Conservation (phyloP, 768 basidiomycete genomes). For the Pulveroboletus sp. region DNA sequence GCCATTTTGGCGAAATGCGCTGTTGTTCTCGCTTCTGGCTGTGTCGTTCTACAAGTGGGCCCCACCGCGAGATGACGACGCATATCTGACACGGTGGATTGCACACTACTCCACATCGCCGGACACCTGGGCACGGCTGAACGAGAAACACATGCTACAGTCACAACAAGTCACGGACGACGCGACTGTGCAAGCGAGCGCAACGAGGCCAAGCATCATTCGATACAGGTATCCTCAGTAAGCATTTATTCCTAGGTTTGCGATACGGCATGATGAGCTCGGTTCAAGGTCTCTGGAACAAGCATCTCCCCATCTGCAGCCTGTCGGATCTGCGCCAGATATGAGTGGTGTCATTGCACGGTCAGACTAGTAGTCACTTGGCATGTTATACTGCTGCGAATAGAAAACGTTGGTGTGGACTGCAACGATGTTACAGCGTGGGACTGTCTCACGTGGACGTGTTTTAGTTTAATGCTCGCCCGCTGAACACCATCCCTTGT, state of each 20-base stretch:
- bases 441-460: conserved; percentile 22
- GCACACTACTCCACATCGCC: conserved; percentile 51
- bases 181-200: conserved; percentile 41
- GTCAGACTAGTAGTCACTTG: conserved; percentile 19
- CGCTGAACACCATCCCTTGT: not conserved
- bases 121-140: conserved; percentile 53
- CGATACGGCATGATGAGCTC: conserved; percentile 3
- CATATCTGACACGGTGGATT: conserved; percentile 66
- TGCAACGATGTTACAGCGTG: conserved; percentile 4
- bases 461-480: conserved; percentile 11
- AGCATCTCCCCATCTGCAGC: conserved; percentile 56
- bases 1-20: conserved; percentile 65
- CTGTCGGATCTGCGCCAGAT: conserved; percentile 50
- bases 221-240: conserved; percentile 75
- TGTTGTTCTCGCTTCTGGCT: conserved; percentile 47
- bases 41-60: conserved; percentile 67
- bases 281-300: conserved; percentile 51
- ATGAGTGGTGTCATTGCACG: conserved; percentile 36
- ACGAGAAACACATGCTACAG: conserved; percentile 52
- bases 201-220: conserved; percentile 48
- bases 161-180: conserved; percentile 40
- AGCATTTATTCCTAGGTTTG: conserved; percentile 29
- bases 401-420: conserved; percentile 6
- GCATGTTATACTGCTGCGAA: not conserved
- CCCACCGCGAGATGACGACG: conserved; percentile 58